phyloP scores from a whole-genome alignment of 169 alveolate species.

The Plasmodium falciparum region DNA sequence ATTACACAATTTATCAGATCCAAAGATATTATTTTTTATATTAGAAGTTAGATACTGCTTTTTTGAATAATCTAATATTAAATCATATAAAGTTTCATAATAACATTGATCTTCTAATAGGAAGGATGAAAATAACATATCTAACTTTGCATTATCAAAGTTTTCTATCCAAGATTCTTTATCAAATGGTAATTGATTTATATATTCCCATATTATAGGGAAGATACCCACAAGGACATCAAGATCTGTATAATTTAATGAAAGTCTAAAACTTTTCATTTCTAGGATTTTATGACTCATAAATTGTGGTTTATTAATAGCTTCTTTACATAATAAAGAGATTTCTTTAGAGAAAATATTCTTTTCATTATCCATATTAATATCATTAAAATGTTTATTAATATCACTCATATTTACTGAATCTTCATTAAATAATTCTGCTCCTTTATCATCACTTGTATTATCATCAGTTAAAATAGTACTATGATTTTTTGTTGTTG shows the following conservation, averaged over 20 bases:
- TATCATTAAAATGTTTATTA: slow-evolving; percentile 26
- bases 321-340: slow-evolving; percentile 64
- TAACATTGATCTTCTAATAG: slow-evolving; percentile 56
- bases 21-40: slow-evolving; percentile 46
- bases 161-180: slow-evolving; percentile 60
- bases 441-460: slow-evolving; percentile 35
- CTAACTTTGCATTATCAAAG: slow-evolving; percentile 54
- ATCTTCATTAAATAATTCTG: slow-evolving; percentile 7
- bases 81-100: slow-evolving; percentile 60
- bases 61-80: slow-evolving; percentile 59
- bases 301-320: slow-evolving; percentile 69
- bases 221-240: slow-evolving; percentile 54
- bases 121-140: slow-evolving; percentile 62
- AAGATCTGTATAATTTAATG: slow-evolving; percentile 66
- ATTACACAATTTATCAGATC: slow-evolving; percentile 37
- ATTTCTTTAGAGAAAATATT: slow-evolving; percentile 50
- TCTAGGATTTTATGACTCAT: slow-evolving; percentile 75
- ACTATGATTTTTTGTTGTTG: slow-evolving; percentile 26
- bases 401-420: slow-evolving; percentile 13
- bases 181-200: slow-evolving; percentile 52
- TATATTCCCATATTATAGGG: slow-evolving; percentile 59
- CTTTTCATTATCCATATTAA: slow-evolving; percentile 47
- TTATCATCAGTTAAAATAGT: slow-evolving; percentile 16
- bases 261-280: slow-evolving; percentile 76
- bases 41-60: slow-evolving; percentile 16